Base-by-base conservation (phyloP, 768 basidiomycete genomes). In the Mycena polygramma region DNA sequence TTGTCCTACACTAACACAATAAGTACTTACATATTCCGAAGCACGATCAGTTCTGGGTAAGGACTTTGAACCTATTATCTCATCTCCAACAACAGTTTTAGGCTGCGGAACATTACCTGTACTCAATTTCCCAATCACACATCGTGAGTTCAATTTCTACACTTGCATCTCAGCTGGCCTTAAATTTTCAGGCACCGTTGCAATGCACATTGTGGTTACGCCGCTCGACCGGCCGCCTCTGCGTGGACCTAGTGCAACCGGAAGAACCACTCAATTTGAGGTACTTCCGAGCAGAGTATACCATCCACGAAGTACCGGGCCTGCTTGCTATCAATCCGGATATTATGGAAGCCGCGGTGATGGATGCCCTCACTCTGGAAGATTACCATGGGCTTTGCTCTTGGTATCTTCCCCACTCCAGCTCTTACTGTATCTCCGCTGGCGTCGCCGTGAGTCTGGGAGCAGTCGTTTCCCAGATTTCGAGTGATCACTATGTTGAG, bases 181-280 rank as follows among this genome's bases (percentile, higher is more conserved):
- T 30, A 15, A 60, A n/a, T 20, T 45, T 10, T n/a, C 19, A 46
- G 58, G 15, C 2, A 8, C 7, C 19, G 24, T 9, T 8, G 4
- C 30, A 48, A 11, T 35, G 45, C 30, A 48, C 45, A 17, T 35
- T 35, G 30, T 60, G 58, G 58, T 48, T 60, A 26, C 58, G 58
- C n/a, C 45, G 58, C 26, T 46, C 58, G 35, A 60, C 17, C 9
- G 45, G 58, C 4, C 24, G 26, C 17, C 58, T 60, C 58, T 60
- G 58, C 30, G 26, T 22, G 14, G 58, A 60, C 14, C 45, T 60
- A 24, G 46, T 17, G 19, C 45, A 14, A 19, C 46, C 46, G 19
- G 20, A 3, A 20, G 15, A 8, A 20, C 15, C 7, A 6, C 30
- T 30, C 30, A 20, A 26, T 45, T 6, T 30, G 30, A 30, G 30